These are phyloP conservation scores for Petrea volubilis DNA, from an alignment of 257 asterid genomes.

Conservation along the genomic window DNA sequence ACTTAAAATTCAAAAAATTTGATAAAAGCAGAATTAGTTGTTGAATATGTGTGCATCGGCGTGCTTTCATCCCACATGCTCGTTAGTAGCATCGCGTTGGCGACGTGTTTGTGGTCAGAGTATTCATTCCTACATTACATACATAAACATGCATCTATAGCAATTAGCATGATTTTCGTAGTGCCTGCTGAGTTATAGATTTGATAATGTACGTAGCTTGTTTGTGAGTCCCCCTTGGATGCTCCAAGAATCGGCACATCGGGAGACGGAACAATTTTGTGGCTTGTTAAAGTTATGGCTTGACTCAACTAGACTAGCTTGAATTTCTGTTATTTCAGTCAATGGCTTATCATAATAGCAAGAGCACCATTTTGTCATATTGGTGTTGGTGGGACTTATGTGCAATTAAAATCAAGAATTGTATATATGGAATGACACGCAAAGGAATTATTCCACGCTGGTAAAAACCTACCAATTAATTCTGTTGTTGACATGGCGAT, in stretches of 20 bases:
- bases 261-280: neutral
- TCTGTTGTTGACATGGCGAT: neutral
- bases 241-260: conserved; percentile 17
- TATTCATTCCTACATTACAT: too few relatives aligned
- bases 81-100: too few relatives aligned
- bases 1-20: neutral
- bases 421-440: too few relatives aligned
- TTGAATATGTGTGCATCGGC: neutral
- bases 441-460: too few relatives aligned
- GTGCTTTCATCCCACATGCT: too few relatives aligned
- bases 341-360: neutral
- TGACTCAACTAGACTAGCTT: neutral
- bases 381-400: too few relatives aligned
- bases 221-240: neutral
- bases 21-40: neutral
- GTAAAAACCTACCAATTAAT: too few relatives aligned
- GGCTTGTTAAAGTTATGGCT: neutral
- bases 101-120: too few relatives aligned
- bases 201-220: neutral
- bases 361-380: neutral
- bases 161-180: neutral
- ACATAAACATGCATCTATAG: neutral
- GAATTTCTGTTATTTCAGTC: neutral
- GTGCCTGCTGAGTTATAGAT: neutral
- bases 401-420: too few relatives aligned